phyloP scores from a whole-genome alignment of 2,329 filamentous ascomycete genomes.

The Beauveria varroae region DNA sequence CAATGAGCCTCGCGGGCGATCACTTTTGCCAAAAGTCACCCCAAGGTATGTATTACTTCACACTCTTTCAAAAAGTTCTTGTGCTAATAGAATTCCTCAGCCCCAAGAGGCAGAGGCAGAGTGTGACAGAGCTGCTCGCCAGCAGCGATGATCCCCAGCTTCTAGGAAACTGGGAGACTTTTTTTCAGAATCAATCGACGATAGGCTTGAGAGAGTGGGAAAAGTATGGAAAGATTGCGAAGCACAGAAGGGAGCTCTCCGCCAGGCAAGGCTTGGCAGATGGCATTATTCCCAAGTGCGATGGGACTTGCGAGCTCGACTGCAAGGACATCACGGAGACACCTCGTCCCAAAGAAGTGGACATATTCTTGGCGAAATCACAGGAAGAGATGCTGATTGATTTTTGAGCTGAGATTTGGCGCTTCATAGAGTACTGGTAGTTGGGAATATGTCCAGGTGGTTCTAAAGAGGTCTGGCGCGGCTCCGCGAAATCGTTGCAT shows the following conservation, averaged over 20 bases:
- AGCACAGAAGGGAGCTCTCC: background rate
- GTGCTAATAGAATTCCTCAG: background rate
- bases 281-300: background rate
- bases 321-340: slow-evolving; percentile 2
- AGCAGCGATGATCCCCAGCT: background rate
- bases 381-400: background rate
- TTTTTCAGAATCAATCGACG: background rate
- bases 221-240: background rate
- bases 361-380: background rate
- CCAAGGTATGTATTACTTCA: background rate
- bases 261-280: background rate
- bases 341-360: background rate
- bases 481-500: background rate
- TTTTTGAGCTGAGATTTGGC: background rate
- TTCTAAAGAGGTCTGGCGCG: background rate
- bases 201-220: background rate
- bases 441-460: no score
- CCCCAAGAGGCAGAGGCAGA: background rate
- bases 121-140: background rate
- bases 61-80: no score
- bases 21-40: no score
- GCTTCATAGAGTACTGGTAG: no score
- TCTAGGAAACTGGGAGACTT: background rate
- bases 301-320: background rate
- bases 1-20: background rate